phyloP scores from a whole-genome alignment of 257 asterid species.

The Schizonepeta tenuifolia region DNA sequence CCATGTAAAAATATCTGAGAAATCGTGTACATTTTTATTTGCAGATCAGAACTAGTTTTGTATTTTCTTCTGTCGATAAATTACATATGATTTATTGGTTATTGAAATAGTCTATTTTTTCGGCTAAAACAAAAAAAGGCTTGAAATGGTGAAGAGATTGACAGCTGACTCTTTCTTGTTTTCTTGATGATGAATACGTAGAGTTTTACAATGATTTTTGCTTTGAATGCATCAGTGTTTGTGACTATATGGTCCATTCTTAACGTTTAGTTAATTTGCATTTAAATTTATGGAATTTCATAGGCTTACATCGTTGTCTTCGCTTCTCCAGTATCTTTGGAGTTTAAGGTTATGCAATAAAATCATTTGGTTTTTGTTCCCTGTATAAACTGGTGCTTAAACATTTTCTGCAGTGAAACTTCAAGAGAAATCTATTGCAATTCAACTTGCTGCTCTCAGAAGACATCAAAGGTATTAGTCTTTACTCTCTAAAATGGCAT shows the following conservation, averaged over 20 bases:
- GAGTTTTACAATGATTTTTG: conserved; percentile 34
- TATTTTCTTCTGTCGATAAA: neutral
- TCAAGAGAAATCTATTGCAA: neutral
- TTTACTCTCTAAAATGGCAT: conserved; percentile 53
- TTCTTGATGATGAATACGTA: conserved; percentile 37
- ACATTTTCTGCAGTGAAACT: conserved; percentile 3
- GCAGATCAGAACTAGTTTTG: neutral
- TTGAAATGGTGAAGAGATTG: neutral
- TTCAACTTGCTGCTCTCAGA: conserved; percentile 24
- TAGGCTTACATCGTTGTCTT: conserved; percentile 20
- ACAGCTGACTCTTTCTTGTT: conserved; percentile 18
- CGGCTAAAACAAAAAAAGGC: neutral
- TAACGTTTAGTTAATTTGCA: conserved; percentile 20
- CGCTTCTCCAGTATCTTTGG: conserved; percentile 35
- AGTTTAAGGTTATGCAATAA: conserved; percentile 9
- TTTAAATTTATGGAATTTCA: conserved; percentile 14
- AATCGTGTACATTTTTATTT: neutral
- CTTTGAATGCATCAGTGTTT: conserved; percentile 41
- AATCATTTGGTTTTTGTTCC: conserved; percentile 6
- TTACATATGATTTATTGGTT: conserved; percentile 6
- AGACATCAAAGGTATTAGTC: conserved; percentile 14
- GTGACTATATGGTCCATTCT: neutral
- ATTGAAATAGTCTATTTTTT: neutral
- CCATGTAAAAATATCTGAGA: neutral
- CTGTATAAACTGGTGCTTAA: conserved; percentile 6